Evolutionary conservation across 192 early-diverging fungal genomes (phyloP).

Genomic region (Oehlia diaphana): DNA sequence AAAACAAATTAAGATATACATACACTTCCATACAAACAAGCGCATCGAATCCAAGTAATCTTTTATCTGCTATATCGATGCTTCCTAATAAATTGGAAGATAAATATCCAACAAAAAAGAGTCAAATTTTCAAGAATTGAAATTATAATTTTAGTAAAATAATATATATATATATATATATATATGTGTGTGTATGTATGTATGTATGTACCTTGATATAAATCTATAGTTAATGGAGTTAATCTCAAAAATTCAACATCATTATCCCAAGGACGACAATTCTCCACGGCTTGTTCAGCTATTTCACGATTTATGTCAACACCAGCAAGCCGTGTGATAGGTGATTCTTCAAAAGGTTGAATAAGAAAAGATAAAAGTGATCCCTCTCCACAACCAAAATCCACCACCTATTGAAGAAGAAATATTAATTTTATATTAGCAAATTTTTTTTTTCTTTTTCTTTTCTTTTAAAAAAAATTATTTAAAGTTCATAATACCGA

Average conservation of each 20-base stretch:
- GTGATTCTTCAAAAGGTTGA: constrained; percentile 46
- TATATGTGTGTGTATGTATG: too few species aligned
- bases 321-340: constrained; percentile 63
- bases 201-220: constrained; percentile 61
- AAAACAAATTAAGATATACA: background rate
- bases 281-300: constrained; percentile 44
- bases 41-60: constrained; percentile 66
- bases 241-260: constrained; percentile 64
- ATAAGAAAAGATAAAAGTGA: constrained; percentile 67
- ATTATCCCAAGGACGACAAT: constrained; percentile 58
- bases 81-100: constrained; percentile 42
- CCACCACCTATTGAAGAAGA: constrained; percentile 58
- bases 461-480: background rate
- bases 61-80: constrained; percentile 46
- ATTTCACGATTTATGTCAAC: constrained; percentile 63
- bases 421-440: background rate
- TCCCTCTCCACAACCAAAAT: constrained; percentile 88
- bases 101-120: background rate
- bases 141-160: background rate
- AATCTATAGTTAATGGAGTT: constrained; percentile 56
- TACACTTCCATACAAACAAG: constrained; percentile 79
- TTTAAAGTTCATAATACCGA: constrained; percentile 41
- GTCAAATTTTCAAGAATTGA: background rate
- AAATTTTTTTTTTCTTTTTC: background rate
- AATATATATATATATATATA: background rate